Evolutionary conservation across 768 basidiomycete species (phyloP).

Genomic region (Mycena polygramma): DNA sequence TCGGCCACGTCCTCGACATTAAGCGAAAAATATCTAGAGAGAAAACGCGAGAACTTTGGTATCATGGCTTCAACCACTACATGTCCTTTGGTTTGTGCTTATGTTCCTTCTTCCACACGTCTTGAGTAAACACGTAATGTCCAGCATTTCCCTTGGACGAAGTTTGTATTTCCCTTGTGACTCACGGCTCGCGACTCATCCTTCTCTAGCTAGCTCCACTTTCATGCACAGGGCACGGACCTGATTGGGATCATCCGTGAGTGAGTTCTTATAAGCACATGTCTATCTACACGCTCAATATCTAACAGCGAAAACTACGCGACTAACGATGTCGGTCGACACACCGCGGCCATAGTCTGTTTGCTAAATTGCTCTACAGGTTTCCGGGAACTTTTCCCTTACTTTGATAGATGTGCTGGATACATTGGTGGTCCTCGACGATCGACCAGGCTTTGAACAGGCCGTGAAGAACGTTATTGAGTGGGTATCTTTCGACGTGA

Average conservation of each 20-base stretch:
- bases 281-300: slow-evolving; percentile 30
- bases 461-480: slow-evolving; percentile 87
- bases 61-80: slow-evolving; percentile 91
- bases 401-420: slow-evolving; percentile 89
- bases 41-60: slow-evolving; percentile 83
- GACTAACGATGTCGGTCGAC: slow-evolving; percentile 79
- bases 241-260: slow-evolving; percentile 87
- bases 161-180: slow-evolving; percentile 54
- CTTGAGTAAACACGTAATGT: slow-evolving; percentile 11
- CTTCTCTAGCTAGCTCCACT: slow-evolving; percentile 82
- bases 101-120: slow-evolving; percentile 5
- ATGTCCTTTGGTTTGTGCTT: slow-evolving; percentile 79
- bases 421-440: slow-evolving; percentile 89
- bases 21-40: slow-evolving; percentile 58
- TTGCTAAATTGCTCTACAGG: too few species aligned
- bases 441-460: slow-evolving; percentile 82
- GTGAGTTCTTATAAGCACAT: slow-evolving; percentile 44
- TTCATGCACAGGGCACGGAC: slow-evolving; percentile 89
- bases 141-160: slow-evolving; percentile 90
- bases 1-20: not conserved
- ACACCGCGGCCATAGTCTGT: too few species aligned
- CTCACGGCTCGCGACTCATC: slow-evolving; percentile 13
- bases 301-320: slow-evolving; percentile 73
- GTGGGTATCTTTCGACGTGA: slow-evolving; percentile 89
- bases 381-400: slow-evolving; percentile 89